A percentile compares a stretch with the other conserved stretches of the same genome.
Evolutionary conservation across 2,329 filamentous ascomycete species (phyloP).

Genomic region (Colletotrichum camelliae): DNA sequence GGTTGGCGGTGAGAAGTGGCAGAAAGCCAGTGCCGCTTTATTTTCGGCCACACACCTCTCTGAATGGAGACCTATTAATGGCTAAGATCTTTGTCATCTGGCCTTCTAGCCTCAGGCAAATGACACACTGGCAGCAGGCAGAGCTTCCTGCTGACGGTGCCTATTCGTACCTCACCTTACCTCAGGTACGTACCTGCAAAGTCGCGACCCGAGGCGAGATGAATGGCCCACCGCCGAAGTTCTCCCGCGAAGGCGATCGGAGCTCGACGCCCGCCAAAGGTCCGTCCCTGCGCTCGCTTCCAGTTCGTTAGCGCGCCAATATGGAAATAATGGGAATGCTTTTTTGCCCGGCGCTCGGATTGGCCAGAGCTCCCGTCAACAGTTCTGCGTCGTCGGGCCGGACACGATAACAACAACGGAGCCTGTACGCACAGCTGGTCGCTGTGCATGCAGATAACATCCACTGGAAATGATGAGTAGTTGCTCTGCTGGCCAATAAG

Average conservation of each 20-base stretch:
- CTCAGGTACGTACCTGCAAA: not conserved
- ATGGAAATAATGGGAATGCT: constrained; percentile 15
- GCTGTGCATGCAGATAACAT: not conserved
- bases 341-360: not conserved
- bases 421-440: not conserved
- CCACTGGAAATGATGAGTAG: not conserved
- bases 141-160: not conserved
- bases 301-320: not conserved
- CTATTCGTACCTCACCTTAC: not conserved
- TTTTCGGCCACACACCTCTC: not conserved
- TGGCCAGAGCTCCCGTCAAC: constrained; percentile 8
- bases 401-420: not conserved
- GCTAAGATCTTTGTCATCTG: not conserved
- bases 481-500: not conserved
- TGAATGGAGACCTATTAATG: not conserved
- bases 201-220: constrained; percentile 1
- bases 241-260: not conserved
- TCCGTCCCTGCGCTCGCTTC: not conserved
- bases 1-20: not conserved
- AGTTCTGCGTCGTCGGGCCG: not conserved
- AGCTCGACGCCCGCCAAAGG: not conserved
- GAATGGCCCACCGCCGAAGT: not conserved
- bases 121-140: not conserved
- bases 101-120: not conserved
- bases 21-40: not conserved